phyloP scores from a whole-genome alignment of 2,329 filamentous ascomycete genomes.

The Thermoascus crustaceus region DNA sequence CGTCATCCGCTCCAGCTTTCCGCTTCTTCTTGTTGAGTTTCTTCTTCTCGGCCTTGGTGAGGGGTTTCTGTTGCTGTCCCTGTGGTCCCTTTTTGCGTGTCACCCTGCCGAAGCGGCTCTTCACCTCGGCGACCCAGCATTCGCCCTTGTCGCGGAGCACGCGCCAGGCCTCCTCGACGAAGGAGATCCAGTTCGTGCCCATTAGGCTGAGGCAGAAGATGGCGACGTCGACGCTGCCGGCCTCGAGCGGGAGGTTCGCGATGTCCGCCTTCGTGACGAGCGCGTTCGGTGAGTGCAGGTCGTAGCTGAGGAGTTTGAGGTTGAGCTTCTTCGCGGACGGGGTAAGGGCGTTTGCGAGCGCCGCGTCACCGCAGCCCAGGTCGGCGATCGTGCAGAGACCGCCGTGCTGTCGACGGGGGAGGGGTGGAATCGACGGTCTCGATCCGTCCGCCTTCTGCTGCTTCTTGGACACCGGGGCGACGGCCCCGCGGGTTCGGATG shows the following conservation, averaged over 20 bases:
- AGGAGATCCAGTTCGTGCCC: constrained; percentile 97
- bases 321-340: constrained; percentile 56
- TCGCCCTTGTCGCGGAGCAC: constrained; percentile 72
- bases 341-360: constrained; percentile 60
- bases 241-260: constrained; percentile 65
- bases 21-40: constrained; percentile 41
- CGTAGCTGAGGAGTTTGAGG: constrained; percentile 73
- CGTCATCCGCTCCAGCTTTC: constrained; percentile 37
- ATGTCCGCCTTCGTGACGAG: constrained; percentile 87
- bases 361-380: constrained; percentile 86
- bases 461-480: constrained; percentile 33
- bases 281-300: constrained; percentile 68
- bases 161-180: constrained; percentile 91
- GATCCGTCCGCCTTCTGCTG: constrained; percentile 28
- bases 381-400: constrained; percentile 76
- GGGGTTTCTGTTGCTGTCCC: constrained; percentile 28
- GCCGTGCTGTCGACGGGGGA: constrained; percentile 60
- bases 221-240: constrained; percentile 72
- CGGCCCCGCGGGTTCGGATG: constrained; percentile 59
- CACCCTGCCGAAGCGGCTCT: constrained; percentile 71
- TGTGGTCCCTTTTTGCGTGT: constrained; percentile 35
- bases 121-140: constrained; percentile 96
- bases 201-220: constrained; percentile 96
- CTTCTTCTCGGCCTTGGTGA: constrained; percentile 36
- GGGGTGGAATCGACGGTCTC: constrained; percentile 30